Base-by-base conservation (phyloP, 495 filamentous ascomycete genomes). In the Ascodesmis nigricans region DNA sequence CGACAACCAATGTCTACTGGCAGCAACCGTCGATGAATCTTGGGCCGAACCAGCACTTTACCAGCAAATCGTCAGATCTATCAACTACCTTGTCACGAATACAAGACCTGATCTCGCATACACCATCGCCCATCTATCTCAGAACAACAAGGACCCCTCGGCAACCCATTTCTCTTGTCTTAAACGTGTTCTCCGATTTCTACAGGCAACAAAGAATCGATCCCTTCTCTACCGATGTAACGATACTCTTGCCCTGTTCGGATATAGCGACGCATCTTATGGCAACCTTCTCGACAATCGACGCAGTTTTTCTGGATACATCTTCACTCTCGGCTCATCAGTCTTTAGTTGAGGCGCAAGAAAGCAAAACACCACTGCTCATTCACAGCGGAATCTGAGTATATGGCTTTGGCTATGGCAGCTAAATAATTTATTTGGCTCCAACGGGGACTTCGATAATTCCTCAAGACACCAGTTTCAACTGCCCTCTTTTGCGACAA, bases 71-170 rank as follows among this genome's bases (percentile, higher is more conserved):
- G 30, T 46, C 6, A 38, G 45, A 2, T 43, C 38, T 1, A 11
- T 39, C 0, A 48, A 42, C 36, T 46, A 47, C 10, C 18, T 24
- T 4, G 29, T 42, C 3, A 39, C 29, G 8, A 31, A 29, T 3
- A 48, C 43, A 3, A 13, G 35, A 17, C 44, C 43, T 22, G 46
- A 49, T 31, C 21, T 49, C 3, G 30, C 30, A 0, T 43, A 39
- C 21, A 23, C 33, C 3, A 21, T 38, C 1, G 33, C 33, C 1
- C 19, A 14, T n/a, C 33, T 45, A 1, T 39, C 31, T 0, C 37
- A 46, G 33, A 41, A 32, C 13, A 21, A n/a, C 11, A 28, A 36
- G 5, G 8, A 32, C 8, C 27, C 41, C 1, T 22, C 19, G 4
- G 2, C 3, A 0, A 11, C 2, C 3, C 31, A 40, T 9, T 20